Evolutionary conservation across 148 eudicot species (phyloP).

Genomic region (Polygonum maritimum): DNA sequence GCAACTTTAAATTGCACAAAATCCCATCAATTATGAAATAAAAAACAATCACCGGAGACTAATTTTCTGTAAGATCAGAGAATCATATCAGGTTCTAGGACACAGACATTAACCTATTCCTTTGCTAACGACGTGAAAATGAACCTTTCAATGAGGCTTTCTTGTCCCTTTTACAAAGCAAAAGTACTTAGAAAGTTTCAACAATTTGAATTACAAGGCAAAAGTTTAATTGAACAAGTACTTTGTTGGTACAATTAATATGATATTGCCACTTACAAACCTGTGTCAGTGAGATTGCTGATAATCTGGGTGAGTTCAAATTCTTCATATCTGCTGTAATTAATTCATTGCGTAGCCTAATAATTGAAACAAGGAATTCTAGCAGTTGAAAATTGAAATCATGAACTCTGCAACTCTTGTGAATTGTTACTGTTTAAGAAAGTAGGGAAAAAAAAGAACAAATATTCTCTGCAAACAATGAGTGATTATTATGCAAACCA

Average conservation of each 20-base stretch:
- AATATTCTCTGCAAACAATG: not conserved
- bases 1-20: not conserved
- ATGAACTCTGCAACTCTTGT: not conserved
- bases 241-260: not conserved
- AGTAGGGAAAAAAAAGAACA: not conserved
- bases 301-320: not conserved
- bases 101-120: not conserved
- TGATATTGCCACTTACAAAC: not conserved
- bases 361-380: not conserved
- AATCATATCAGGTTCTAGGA: not conserved
- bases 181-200: not conserved
- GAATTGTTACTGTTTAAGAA: not conserved
- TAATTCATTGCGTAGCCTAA: not conserved
- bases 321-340: not conserved
- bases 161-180: not conserved
- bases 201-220: not conserved
- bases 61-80: not conserved
- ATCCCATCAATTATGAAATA: not conserved
- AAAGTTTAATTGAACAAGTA: not conserved
- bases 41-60: not conserved
- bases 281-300: not conserved
- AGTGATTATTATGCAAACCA: not conserved
- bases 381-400: not conserved
- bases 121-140: slow-evolving; percentile 2
- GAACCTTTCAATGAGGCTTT: not conserved